Percentiles rank a stretch among this genome's conserved stretches.
Conservation (phyloP, 2,329 filamentous ascomycete genomes). For the Alternaria consortialis region DNA sequence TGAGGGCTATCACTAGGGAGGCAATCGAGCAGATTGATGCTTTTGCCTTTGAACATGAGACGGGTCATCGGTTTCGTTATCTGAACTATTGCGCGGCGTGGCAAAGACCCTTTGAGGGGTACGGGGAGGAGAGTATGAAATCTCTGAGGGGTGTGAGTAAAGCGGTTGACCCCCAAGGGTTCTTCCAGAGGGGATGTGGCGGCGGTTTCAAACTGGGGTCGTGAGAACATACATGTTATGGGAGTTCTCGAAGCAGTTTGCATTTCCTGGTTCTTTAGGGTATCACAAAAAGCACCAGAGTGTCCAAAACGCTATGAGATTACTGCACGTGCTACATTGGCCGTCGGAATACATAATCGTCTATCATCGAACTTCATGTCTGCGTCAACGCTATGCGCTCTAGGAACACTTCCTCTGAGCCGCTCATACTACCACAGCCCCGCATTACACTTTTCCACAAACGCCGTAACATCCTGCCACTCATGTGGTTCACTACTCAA, state of each 20-base stretch:
- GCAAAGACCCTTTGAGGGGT: slow-evolving; percentile 49
- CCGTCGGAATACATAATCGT: not conserved
- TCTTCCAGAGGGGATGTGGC: slow-evolving; percentile 49
- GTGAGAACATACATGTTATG: not conserved
- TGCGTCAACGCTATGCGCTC: not conserved
- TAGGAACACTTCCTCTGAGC: slow-evolving; percentile 1
- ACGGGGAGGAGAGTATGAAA: slow-evolving; percentile 40
- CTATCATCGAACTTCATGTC: not conserved
- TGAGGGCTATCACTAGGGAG: slow-evolving; percentile 33
- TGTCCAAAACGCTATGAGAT: not conserved
- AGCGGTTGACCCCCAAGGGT: slow-evolving; percentile 47
- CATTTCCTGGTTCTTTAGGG: no score
- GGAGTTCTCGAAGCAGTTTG: not conserved
- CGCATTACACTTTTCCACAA: not conserved
- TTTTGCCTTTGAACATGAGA: slow-evolving; percentile 31
- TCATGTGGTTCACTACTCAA: slow-evolving; percentile 15
- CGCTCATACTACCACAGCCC: not conserved
- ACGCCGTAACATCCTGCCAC: not conserved
- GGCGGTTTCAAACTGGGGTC: slow-evolving; percentile 47
- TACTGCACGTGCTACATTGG: not conserved
- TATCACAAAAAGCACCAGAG: not conserved
- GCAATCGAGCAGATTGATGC: slow-evolving; percentile 47
- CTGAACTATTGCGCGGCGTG: slow-evolving; percentile 50
- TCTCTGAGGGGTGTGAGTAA: slow-evolving; percentile 39
- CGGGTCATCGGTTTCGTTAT: slow-evolving; percentile 35